Evolutionary conservation across 768 basidiomycete genomes (phyloP), one percentile per base, ranked within the genome.

Genomic region (Boletus rex-veris): DNA sequence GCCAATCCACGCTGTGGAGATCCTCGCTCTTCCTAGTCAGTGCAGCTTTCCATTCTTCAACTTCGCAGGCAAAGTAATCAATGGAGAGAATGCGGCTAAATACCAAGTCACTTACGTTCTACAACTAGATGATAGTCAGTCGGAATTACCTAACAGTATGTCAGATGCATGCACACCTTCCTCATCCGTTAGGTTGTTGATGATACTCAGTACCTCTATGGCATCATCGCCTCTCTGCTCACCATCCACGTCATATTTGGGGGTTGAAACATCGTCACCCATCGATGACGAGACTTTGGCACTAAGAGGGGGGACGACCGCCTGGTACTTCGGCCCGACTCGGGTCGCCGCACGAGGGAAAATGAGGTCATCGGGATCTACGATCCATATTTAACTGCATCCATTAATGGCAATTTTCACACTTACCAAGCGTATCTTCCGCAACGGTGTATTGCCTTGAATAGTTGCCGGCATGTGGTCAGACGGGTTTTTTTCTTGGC

Each of bases 331-430:
- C 38, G 84, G 80, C 15, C 94, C 93, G 36, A 92, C 80, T n/a
- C 95, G 86, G 21, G 91, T 95, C 7, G 91, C 88, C 14, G 92
- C 86, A 53, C 93, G 87, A 54, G 96, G 95, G 69, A 94, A 98
- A 68, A 98, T 96, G 54, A 93, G 83, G 74, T 99, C 96, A 70
- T 99, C 93, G 44, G 92, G 85, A 77, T 98, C 96, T 94, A 70
- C 58, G 51, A 54, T 62, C 68, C 60, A 66, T 58, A 64, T 64
- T 62, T 59, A 66, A 71, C 59, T 9, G 49, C 54, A 30, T 45
- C 60, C 43, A 57, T 54, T 45, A 55, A 50, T 35, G 48, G 52
- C 8, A 57, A 57, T 39, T 57, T 51, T 38, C 56, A 52, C 55
- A 68, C 80, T 63, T 62, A 90, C 92, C 90, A 45, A 95, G 77